A percentile compares a stretch with the other conserved stretches of the same genome.
Evolutionary conservation across 306 rosid species (phyloP).

Genomic region (Quillaja saponaria): DNA sequence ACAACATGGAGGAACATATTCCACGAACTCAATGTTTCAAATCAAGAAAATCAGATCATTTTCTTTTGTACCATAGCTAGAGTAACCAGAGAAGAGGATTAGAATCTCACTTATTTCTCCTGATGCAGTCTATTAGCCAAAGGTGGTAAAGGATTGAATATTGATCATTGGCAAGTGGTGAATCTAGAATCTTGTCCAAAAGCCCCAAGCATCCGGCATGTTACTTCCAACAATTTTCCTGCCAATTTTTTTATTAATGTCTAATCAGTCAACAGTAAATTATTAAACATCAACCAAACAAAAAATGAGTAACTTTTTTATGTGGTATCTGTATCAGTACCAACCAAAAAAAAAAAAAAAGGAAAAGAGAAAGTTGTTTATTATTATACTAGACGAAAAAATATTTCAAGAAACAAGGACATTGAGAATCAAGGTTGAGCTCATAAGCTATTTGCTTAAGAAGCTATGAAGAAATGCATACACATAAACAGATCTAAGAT

Average conservation of each 20-base stretch:
- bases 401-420: slow-evolving; percentile 2
- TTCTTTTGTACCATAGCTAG: not conserved
- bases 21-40: not conserved
- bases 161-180: slow-evolving; percentile 72
- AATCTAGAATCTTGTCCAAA: slow-evolving; percentile 70
- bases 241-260: slow-evolving; percentile 14
- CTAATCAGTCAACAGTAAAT: not conserved
- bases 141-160: slow-evolving; percentile 33
- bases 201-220: slow-evolving; percentile 76
- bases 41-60: slow-evolving; percentile 11
- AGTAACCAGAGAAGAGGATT: slow-evolving; percentile 14
- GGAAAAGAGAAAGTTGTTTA: not conserved
- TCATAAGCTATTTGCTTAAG: slow-evolving; percentile 16
- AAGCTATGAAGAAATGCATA: slow-evolving; percentile 23
- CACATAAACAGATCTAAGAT: not conserved
- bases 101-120: slow-evolving; percentile 38
- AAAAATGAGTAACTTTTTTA: not conserved
- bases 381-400: not conserved
- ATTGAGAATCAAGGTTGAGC: not conserved
- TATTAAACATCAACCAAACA: slow-evolving; percentile 7
- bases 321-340: not conserved
- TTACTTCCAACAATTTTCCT: slow-evolving; percentile 85
- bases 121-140: slow-evolving; percentile 18
- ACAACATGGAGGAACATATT: slow-evolving; percentile 13
- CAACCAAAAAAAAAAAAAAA: not conserved